Conservation (phyloP, 106 monocot species). For the Dendrobium chrysotoxum region DNA sequence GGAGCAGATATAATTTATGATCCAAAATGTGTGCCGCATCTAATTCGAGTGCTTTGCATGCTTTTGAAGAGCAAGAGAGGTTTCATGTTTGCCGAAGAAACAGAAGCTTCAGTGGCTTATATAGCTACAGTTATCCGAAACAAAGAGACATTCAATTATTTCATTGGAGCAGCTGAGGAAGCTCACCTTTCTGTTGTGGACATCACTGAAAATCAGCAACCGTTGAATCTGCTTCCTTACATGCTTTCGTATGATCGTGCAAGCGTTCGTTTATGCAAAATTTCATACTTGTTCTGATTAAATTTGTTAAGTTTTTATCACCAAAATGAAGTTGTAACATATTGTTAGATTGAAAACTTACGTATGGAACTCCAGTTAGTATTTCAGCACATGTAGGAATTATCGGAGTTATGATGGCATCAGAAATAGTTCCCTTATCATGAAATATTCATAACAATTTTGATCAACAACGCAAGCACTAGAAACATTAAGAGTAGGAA, state of each 20-base stretch:
- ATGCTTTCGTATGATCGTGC: conserved; percentile 72
- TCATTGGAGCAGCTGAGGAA: conserved; percentile 41
- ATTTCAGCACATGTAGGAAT: no score
- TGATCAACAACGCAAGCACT: no score
- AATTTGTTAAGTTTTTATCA: background rate
- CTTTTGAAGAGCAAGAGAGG: conserved; percentile 25
- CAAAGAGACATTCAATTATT: conserved; percentile 53
- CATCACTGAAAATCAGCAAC: conserved; percentile 36
- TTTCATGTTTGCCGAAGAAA: background rate
- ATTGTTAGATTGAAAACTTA: no score
- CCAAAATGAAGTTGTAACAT: background rate
- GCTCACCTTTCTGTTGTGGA: conserved; percentile 43
- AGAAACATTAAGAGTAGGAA: no score
- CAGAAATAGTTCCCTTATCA: no score
- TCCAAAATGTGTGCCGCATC: conserved; percentile 72
- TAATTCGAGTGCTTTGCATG: conserved; percentile 54
- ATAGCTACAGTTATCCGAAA: conserved; percentile 81
- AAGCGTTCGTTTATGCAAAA: conserved; percentile 40
- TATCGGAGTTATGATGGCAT: no score
- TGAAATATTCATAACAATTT: no score
- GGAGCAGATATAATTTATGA: conserved; percentile 94
- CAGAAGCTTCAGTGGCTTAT: conserved; percentile 43
- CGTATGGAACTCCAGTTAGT: no score
- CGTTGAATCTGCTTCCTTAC: conserved; percentile 64
- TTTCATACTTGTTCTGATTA: conserved; percentile 14